Conservation (phyloP, 176 grass and related monocot genomes). For the Avena atlantica region DNA sequence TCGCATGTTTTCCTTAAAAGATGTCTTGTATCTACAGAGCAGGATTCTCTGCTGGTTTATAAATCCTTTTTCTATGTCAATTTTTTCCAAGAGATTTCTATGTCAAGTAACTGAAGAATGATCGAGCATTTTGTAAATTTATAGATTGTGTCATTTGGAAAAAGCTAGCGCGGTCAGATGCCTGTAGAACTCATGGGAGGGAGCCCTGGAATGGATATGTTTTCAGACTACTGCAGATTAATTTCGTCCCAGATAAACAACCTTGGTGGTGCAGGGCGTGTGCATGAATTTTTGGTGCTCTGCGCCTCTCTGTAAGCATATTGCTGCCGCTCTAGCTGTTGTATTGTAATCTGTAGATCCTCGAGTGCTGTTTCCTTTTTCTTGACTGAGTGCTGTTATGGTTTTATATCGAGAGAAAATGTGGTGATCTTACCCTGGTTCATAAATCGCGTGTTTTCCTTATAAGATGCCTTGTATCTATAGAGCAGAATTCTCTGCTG, state of each 20-base stretch:
- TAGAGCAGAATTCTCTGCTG: no score
- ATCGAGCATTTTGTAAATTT: no score
- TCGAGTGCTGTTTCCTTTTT: background rate
- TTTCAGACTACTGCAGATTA: background rate
- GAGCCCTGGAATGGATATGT: background rate
- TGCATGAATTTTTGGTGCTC: conserved; percentile 30
- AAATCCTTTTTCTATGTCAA: no score
- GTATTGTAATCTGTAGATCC: background rate
- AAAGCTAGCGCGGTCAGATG: no score
- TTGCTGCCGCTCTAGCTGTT: background rate
- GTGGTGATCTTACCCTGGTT: background rate
- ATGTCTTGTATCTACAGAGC: no score
- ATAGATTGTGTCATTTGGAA: no score
- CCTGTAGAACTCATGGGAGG: no score
- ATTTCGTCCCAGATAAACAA: background rate
- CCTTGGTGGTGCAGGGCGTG: conserved; percentile 14
- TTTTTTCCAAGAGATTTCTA: no score
- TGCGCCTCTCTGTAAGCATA: background rate
- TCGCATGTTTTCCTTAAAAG: background rate
- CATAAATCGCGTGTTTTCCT: background rate
- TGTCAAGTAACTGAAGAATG: no score
- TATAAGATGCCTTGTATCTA: no score
- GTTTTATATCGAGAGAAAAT: background rate
- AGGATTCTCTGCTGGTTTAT: no score
- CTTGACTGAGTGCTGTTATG: background rate